Evolutionary conservation across 1,284 basidiomycete species (phyloP).

Genomic region (Inonotus hispidus): DNA sequence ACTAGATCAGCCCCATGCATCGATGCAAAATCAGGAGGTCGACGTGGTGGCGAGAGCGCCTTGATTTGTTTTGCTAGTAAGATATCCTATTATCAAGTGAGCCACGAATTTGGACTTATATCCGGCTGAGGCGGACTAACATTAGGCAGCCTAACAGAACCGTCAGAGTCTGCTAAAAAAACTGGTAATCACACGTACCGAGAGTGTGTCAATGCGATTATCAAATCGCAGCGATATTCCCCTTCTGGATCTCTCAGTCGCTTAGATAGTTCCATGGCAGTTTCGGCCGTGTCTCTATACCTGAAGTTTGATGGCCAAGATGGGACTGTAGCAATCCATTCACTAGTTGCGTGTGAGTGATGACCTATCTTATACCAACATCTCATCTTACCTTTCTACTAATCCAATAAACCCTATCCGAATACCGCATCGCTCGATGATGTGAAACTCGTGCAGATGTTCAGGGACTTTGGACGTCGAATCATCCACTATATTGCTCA

Average conservation of each 20-base stretch:
- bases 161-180: neutral
- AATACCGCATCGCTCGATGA: constrained; percentile 62
- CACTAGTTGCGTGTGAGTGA: constrained; percentile 33
- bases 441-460: constrained; percentile 52
- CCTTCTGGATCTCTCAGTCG: constrained; percentile 68
- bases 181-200: constrained; percentile 32
- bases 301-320: constrained; percentile 74
- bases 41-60: constrained; percentile 54
- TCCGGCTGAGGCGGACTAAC: constrained; percentile 18
- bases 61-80: constrained; percentile 55
- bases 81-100: constrained; percentile 50
- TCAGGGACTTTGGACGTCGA: constrained; percentile 54
- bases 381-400: constrained; percentile 61
- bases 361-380: too few relatives aligned
- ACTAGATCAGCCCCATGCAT: constrained; percentile 81
- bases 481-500: constrained; percentile 70
- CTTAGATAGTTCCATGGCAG: constrained; percentile 59
- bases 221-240: constrained; percentile 64
- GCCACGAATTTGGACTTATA: constrained; percentile 40
- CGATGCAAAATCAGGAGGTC: constrained; percentile 39
- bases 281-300: constrained; percentile 64
- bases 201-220: constrained; percentile 80
- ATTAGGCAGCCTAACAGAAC: constrained; percentile 24
- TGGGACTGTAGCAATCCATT: constrained; percentile 83
- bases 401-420: constrained; percentile 77